phyloP scores from a whole-genome alignment of 2,329 filamentous ascomycete genomes.

The Phaeoacremonium minimum region DNA sequence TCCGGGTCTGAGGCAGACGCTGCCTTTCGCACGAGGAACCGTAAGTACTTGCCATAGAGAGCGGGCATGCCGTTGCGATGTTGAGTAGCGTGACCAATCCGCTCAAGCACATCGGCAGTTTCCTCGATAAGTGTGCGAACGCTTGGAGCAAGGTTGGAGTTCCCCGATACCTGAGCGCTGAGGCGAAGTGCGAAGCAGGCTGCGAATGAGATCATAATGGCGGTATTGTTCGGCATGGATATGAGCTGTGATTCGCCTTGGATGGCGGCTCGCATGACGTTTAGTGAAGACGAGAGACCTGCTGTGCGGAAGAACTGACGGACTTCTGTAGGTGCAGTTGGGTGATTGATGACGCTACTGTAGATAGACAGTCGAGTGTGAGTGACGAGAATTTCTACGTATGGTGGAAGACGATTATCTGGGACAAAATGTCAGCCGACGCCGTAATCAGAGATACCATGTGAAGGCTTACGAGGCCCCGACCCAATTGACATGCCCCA shows the following conservation, averaged over 20 bases:
- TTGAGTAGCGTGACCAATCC: conserved; percentile 60
- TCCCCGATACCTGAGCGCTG: conserved; percentile 53
- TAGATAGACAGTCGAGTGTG: conserved; percentile 74
- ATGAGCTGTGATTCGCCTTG: conserved; percentile 66
- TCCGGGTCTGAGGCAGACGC: conserved; percentile 13
- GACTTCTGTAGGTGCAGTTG: conserved; percentile 65
- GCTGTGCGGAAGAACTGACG: conserved; percentile 70
- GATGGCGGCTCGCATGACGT: conserved; percentile 69
- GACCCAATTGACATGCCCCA: conserved; percentile 56
- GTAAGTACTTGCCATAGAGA: conserved; percentile 41
- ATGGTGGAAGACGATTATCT: conserved; percentile 60
- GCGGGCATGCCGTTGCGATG: conserved; percentile 64
- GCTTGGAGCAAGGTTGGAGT: conserved; percentile 56
- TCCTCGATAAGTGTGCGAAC: conserved; percentile 63
- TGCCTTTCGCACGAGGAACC: conserved; percentile 36
- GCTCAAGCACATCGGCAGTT: conserved; percentile 63
- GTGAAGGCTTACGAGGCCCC: conserved; percentile 35
- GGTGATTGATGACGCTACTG: conserved; percentile 69
- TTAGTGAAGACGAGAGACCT: conserved; percentile 67
- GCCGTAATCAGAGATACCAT: neutral
- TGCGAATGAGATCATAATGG: conserved; percentile 75
- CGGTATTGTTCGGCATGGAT: conserved; percentile 75
- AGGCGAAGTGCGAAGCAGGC: conserved; percentile 65
- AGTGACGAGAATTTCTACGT: conserved; percentile 70
- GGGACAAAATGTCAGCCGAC: conserved; percentile 13